Base-by-base conservation (phyloP, 257 asterid genomes). In the Hygrophila difformis region DNA sequence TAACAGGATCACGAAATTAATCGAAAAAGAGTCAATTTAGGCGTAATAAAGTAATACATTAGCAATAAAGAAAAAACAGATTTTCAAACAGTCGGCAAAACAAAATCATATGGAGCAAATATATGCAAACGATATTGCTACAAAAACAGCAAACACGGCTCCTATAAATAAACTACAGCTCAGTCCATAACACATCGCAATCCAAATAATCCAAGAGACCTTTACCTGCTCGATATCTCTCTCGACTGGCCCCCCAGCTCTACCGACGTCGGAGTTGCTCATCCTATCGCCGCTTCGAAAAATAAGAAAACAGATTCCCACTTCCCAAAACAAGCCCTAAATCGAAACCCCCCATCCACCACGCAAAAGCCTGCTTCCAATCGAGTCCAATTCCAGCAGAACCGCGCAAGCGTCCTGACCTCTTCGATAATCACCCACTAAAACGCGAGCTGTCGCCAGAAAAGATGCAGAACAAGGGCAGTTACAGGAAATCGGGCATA, bases 261-360 rank as follows among this genome's bases (percentile, higher is more conserved):
- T 41, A 23, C 47, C 8, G 21, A 41, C 47, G 12, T 20, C 47
- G 5, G 47, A 2, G 47, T 23, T 20, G 7, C 5, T 41, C 20
- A 41, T 41, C 47, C 20, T 41, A 41, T 41, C 47, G 47, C 47
- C 47, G 22, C 15, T 41, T 23, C 47, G 47, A 7, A 23, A 41
- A 21, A 41, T 41, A 21, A 41, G 19, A 18, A 41, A 41, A 7
- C 15, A 41, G 9, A 41, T 9, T 14, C 47, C 37, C 37, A 9
- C 37, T 33, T 33, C 10, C 37, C 37, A 9, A 33, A 33, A 10
- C 37, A 33, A 33, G 37, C 37, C 37, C 37, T 33, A 33, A 33
- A 33, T 33, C 37, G 12, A 33, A 33, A 12, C 8, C 37, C 8
- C 37, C 37, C 37, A 33, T 33, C 37, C 37, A 33, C 37, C 37